These are phyloP conservation scores for Ophiostoma angusticollis DNA, from an alignment of 2,329 filamentous ascomycete genomes.

Conservation along the genomic window DNA sequence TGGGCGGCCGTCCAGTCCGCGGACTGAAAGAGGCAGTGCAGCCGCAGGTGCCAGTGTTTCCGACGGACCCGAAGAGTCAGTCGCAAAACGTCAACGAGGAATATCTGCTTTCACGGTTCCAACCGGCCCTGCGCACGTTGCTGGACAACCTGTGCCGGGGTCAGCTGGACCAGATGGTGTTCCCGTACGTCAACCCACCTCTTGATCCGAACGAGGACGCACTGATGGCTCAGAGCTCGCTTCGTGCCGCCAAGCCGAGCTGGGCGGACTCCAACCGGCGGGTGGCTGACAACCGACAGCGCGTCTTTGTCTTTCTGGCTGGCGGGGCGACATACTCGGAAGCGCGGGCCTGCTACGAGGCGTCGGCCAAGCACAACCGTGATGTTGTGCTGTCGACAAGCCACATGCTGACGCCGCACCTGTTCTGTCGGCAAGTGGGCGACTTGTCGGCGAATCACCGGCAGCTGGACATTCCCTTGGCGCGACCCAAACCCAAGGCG, in stretches of 20 bases:
- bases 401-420: conserved; percentile 78
- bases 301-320: conserved; percentile 87
- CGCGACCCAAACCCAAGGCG: conserved; percentile 66
- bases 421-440: conserved; percentile 71
- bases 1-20: conserved; percentile 62
- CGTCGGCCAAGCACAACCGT: conserved; percentile 56
- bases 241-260: conserved; percentile 84
- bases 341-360: conserved; percentile 76
- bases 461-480: conserved; percentile 66
- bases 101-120: conserved; percentile 75
- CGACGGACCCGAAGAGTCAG: conserved; percentile 40
- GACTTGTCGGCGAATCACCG: conserved; percentile 67
- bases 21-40: conserved; percentile 63
- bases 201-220: conserved; percentile 49
- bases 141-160: conserved; percentile 62
- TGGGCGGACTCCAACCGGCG: conserved; percentile 78
- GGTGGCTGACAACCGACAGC: conserved; percentile 69
- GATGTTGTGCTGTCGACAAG: conserved; percentile 84
- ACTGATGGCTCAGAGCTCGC: conserved; percentile 52
- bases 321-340: conserved; percentile 93
- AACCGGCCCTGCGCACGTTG: conserved; percentile 69
- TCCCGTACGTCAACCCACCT: conserved; percentile 63
- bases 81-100: conserved; percentile 48
- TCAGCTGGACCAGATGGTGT: conserved; percentile 49
- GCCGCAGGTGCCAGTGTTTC: conserved; percentile 55